Evolutionary conservation across 345 rosid genomes (phyloP).

Genomic region (Gynandropsis gynandra): DNA sequence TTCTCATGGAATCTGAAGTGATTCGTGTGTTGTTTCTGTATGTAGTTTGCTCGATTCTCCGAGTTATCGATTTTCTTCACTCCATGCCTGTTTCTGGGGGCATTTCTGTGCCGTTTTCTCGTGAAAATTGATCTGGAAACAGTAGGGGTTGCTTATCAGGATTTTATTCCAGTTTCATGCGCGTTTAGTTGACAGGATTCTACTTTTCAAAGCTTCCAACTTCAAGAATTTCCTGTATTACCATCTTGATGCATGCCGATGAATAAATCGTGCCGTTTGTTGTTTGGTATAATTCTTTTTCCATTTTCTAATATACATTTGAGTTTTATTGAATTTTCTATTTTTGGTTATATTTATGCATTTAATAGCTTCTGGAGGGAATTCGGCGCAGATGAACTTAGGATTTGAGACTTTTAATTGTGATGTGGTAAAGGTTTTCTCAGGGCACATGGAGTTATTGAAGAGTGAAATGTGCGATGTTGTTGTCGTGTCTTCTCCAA

Average conservation of each 20-base stretch:
- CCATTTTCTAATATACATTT: too few species aligned
- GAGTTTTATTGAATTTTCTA: neutral
- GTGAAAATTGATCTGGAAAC: conserved; percentile 7
- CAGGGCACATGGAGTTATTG: conserved; percentile 67
- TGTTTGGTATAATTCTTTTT: too few species aligned
- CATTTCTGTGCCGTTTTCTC: neutral
- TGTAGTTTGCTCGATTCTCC: too few species aligned
- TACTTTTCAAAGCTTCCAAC: too few species aligned
- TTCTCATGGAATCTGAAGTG: neutral
- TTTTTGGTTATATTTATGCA: neutral
- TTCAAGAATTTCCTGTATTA: too few species aligned
- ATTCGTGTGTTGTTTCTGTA: neutral
- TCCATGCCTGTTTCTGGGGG: neutral
- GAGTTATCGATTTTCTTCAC: neutral
- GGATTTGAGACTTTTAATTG: neutral
- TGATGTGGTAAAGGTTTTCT: conserved; percentile 45
- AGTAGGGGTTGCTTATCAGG: too few species aligned
- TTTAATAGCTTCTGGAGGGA: neutral
- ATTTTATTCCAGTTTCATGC: too few species aligned
- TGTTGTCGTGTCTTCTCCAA: conserved; percentile 75
- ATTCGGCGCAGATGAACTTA: neutral
- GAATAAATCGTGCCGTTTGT: too few species aligned
- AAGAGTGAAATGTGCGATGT: conserved; percentile 80
- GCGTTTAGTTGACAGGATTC: too few species aligned
- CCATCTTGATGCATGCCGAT: too few species aligned